Conservation (phyloP, 1,284 basidiomycete genomes). For the Cutaneotrichosporon dermatis region DNA sequence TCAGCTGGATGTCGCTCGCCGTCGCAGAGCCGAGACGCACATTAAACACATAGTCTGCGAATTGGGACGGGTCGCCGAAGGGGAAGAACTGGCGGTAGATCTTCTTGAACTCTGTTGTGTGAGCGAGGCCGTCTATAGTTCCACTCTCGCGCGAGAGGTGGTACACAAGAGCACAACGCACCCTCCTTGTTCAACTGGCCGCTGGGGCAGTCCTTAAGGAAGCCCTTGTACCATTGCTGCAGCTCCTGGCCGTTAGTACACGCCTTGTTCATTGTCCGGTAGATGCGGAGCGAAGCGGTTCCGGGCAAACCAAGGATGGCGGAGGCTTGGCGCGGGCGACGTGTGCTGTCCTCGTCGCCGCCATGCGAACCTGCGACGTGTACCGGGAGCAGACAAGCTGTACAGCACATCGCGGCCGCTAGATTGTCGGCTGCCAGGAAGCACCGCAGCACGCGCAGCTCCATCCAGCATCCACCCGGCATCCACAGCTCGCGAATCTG, state of each 20-base stretch:
- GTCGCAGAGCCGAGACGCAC: slow-evolving; percentile 20
- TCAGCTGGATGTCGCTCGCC: not conserved
- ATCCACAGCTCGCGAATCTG: not conserved
- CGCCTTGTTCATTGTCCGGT: no score
- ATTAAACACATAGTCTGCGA: slow-evolving; percentile 98
- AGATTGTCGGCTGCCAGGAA: not conserved
- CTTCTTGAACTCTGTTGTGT: slow-evolving; percentile 71
- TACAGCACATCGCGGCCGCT: no score
- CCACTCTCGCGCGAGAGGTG: not conserved
- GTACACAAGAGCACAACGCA: slow-evolving; percentile 16
- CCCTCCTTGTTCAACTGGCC: slow-evolving; percentile 87
- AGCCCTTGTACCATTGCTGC: slow-evolving; percentile 99
- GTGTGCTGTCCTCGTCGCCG: no score
- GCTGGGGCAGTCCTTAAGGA: slow-evolving; percentile 96
- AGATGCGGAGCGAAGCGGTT: no score
- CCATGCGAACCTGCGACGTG: no score
- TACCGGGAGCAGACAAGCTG: not conserved
- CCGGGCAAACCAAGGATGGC: no score
- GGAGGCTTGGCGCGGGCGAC: no score
- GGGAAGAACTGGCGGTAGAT: slow-evolving; percentile 99
- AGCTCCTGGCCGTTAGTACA: slow-evolving; percentile 58
- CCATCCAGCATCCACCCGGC: not conserved
- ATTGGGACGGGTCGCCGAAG: slow-evolving; percentile 94
- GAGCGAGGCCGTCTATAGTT: not conserved
- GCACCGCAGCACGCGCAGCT: not conserved